Percentiles rank a stretch among this genome's conserved stretches.
Conservation (phyloP, 2,329 filamentous ascomycete genomes). For the Hypoxylon sp. region DNA sequence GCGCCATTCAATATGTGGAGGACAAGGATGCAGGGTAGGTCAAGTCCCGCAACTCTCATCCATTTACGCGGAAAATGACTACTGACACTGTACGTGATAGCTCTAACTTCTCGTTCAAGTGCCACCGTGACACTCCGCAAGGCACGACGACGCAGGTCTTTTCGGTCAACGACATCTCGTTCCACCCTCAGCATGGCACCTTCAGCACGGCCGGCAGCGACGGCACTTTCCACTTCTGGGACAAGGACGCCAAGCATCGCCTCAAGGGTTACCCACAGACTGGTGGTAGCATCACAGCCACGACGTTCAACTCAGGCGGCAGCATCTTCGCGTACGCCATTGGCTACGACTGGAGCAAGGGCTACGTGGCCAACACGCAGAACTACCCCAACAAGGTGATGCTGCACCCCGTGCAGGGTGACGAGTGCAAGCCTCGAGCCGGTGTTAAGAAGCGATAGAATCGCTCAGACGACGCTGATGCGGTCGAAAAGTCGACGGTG, state of each 20-base stretch:
- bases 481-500: too few species aligned
- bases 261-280: constrained; percentile 88
- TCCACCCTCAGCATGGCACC: constrained; percentile 96
- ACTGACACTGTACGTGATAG: constrained; percentile 48
- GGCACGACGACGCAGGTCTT: constrained; percentile 87
- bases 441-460: constrained; percentile 66
- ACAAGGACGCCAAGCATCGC: constrained; percentile 88
- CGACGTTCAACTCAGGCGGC: constrained; percentile 88
- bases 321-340: constrained; percentile 88
- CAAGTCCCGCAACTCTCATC: not conserved
- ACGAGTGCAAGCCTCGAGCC: constrained; percentile 69
- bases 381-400: constrained; percentile 81
- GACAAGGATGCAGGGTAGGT: constrained; percentile 83
- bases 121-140: constrained; percentile 83
- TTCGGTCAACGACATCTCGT: constrained; percentile 95
- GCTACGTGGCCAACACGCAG: constrained; percentile 83
- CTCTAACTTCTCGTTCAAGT: constrained; percentile 99
- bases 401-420: constrained; percentile 75
- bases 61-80: not conserved
- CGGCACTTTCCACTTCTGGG: constrained; percentile 97
- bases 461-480: not conserved
- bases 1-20: constrained; percentile 97
- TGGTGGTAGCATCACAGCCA: constrained; percentile 86
- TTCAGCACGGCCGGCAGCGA: constrained; percentile 96
- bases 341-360: constrained; percentile 98